These are phyloP conservation scores for Exophiala dermatitidis DNA, from an alignment of 2,329 filamentous ascomycete species.

Conservation along the genomic window DNA sequence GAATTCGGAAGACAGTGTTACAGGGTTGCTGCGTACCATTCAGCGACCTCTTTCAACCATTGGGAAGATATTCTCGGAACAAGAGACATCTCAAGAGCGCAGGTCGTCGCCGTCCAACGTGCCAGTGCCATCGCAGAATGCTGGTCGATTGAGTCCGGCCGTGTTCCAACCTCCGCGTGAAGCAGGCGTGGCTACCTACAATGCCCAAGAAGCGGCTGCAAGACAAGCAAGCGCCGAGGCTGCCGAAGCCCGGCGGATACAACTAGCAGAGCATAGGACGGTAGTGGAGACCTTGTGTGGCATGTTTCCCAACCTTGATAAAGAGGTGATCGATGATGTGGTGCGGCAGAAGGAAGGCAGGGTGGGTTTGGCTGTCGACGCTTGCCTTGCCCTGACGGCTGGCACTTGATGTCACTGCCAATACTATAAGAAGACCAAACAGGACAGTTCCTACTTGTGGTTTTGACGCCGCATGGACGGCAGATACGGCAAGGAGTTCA, in stretches of 20 bases:
- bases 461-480: no score
- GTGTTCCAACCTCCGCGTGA: conserved; percentile 39
- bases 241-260: conserved; percentile 76
- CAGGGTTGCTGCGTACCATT: conserved; percentile 79
- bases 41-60: conserved; percentile 87
- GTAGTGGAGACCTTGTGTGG: conserved; percentile 88
- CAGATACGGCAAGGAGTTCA: no score
- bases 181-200: conserved; percentile 34
- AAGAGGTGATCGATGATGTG: conserved; percentile 92
- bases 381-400: conserved; percentile 64
- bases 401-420: conserved; percentile 20
- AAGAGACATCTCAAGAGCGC: conserved; percentile 37
- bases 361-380: conserved; percentile 78
- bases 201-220: conserved; percentile 80
- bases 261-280: conserved; percentile 76
- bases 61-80: conserved; percentile 86
- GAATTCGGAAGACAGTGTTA: conserved; percentile 69
- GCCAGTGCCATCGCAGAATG: conserved; percentile 24
- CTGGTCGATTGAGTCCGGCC: conserved; percentile 45
- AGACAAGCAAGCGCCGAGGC: conserved; percentile 83
- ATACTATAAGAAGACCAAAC: no score
- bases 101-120: conserved; percentile 11
- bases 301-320: conserved; percentile 95
- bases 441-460: no score
- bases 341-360: conserved; percentile 92